A percentile compares a stretch with the other conserved stretches of the same genome.
Conservation (phyloP, 1,284 basidiomycete species). For the Pseudozyma tsukubaensis region DNA sequence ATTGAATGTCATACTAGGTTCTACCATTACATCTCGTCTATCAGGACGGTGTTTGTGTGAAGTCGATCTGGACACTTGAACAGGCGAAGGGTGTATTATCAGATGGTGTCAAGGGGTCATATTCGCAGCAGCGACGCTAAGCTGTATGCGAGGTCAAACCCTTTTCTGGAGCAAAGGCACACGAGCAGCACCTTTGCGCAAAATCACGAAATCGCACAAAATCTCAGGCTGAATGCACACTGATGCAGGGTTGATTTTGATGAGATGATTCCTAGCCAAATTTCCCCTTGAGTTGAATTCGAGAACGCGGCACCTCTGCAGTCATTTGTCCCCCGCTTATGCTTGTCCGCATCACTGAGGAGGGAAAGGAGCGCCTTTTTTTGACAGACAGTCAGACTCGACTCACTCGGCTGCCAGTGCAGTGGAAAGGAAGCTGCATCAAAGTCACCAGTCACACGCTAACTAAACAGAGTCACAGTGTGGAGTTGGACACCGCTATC, state of each 20-base stretch:
- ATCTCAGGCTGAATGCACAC: not conserved
- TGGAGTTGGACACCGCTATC: constrained; percentile 10
- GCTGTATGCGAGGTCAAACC: too few relatives aligned
- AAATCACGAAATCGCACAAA: not conserved
- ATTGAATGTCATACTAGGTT: not conserved
- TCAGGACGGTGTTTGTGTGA: too few relatives aligned
- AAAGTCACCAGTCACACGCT: not conserved
- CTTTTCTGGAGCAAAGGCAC: too few relatives aligned
- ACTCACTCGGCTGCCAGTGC: not conserved
- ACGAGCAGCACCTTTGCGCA: too few relatives aligned
- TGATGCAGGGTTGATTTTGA: constrained; percentile 21
- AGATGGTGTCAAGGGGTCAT: too few relatives aligned
- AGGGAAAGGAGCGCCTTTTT: not conserved
- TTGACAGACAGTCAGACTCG: not conserved
- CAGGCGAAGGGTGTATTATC: too few relatives aligned
- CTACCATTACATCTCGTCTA: too few relatives aligned
- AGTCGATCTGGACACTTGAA: too few relatives aligned
- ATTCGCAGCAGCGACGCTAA: too few relatives aligned
- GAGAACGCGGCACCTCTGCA: constrained; percentile 1
- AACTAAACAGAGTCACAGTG: not conserved
- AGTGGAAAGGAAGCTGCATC: too few relatives aligned
- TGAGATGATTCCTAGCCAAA: not conserved
- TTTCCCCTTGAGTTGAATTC: not conserved
- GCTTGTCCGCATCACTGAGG: not conserved
- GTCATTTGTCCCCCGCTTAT: not conserved